Base-by-base conservation (phyloP, 2,329 filamentous ascomycete genomes). In the Scleromitrula shiraiana region DNA sequence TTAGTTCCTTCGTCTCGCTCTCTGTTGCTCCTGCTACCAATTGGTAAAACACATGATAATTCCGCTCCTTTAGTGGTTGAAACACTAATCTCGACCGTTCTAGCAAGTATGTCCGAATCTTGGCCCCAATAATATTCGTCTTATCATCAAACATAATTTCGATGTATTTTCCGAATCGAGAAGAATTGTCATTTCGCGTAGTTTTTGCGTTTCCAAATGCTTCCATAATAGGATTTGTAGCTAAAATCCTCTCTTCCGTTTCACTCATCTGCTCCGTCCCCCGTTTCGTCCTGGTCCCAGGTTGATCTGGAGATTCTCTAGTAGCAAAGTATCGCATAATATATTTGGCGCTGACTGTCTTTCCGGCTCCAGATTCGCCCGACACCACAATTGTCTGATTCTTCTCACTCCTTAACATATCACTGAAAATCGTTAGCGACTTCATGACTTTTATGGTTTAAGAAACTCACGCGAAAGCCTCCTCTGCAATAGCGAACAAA, bases 251-350 rank as follows among this genome's bases (percentile, higher is more conserved):
- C 72, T 98, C 91, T 70, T 98, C 93, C 1, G 93, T 98, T 73
- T 96, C 88, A 67, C 90, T 97, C 83, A 97, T 97, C 55, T 83
- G 65, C 50, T 87, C 85, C 60, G 81, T 73, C 52, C 88, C 87
- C 63, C 77, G 77, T 68, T 88, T 93, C 46, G 76, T 76, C 60
- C 86, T 82, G 55, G 81, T 83, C 41, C 85, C 83, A 14, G 88
- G 84, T 65, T 90, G 87, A 61, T 94, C 88, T 48, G 93, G 89
- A 7, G 90, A 85, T 69, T 96, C 93, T 78, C 93, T 83, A 36
- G 93, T 98, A 54, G 93, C 93, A 69, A 98, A 98, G 73, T 98
- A 98, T 62, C 93, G 82, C 93, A 98, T 98, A 66, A 98, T 97
- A 70, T 98, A 97, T 73, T 98, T 98, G 61, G 93, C 93, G 69